Conservation (phyloP, 441 rosid species). For the Erodium chrysanthum region DNA sequence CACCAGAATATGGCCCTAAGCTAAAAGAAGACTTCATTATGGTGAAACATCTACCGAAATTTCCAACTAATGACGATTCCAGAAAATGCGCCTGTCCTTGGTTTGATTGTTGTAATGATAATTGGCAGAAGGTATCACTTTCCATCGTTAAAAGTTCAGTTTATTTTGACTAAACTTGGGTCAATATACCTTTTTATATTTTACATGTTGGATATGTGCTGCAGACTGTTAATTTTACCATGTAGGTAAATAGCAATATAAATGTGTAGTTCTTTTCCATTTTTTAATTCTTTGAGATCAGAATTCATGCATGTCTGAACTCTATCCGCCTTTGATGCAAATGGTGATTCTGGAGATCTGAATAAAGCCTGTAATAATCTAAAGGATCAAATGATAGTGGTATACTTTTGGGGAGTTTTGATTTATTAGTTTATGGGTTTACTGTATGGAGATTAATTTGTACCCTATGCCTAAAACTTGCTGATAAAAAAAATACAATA, state of each 20-base stretch:
- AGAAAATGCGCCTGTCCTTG: slow-evolving; percentile 57
- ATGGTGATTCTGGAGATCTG: neutral
- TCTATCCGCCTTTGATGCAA: neutral
- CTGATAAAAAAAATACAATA: neutral
- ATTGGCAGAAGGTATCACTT: slow-evolving; percentile 89
- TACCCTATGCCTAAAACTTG: neutral
- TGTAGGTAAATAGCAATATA: neutral
- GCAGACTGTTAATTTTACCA: neutral
- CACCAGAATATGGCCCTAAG: slow-evolving; percentile 94
- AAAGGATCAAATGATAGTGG: neutral
- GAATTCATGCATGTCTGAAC: neutral
- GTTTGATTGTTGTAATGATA: slow-evolving; percentile 88
- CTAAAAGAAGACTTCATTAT: slow-evolving; percentile 88
- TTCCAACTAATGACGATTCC: slow-evolving; percentile 51
- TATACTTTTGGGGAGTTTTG: neutral
- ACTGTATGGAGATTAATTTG: neutral
- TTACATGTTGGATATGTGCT: neutral
- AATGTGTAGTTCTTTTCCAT: neutral
- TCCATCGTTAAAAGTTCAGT: slow-evolving; percentile 13
- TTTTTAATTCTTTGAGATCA: neutral
- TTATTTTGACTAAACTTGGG: slow-evolving; percentile 1
- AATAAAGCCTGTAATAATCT: neutral
- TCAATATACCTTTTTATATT: neutral
- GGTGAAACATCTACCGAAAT: slow-evolving; percentile 83
- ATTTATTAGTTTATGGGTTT: neutral